Percentiles rank a stretch among this genome's conserved stretches.
Evolutionary conservation across 306 rosid genomes (phyloP).

Genomic region (Canavalia gladiata): DNA sequence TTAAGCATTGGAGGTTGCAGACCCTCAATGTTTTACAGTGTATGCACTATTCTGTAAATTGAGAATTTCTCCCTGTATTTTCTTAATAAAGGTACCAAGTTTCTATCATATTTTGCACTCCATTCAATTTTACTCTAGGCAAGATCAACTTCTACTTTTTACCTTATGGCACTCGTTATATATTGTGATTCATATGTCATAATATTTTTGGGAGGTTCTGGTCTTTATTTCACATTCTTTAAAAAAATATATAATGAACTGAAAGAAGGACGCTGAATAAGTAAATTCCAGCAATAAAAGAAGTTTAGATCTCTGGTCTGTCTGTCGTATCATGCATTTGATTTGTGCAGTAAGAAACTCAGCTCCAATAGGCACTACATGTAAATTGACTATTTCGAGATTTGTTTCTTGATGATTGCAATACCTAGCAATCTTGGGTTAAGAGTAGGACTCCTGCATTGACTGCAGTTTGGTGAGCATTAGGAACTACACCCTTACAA

Average conservation of each 20-base stretch:
- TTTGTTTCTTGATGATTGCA: conserved; percentile 2
- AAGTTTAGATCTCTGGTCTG: background rate
- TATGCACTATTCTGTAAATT: no score
- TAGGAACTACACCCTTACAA: background rate
- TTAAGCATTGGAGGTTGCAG: no score
- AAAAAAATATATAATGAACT: background rate
- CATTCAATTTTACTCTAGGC: background rate
- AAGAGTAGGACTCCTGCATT: background rate
- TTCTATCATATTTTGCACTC: background rate
- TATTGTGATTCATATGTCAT: background rate
- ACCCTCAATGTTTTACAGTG: no score
- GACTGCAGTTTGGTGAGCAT: background rate
- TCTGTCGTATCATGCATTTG: background rate
- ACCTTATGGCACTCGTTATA: background rate
- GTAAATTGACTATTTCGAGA: background rate
- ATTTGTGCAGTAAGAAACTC: background rate
- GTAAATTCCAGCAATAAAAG: background rate
- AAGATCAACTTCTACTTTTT: conserved; percentile 21
- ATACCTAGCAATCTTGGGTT: background rate
- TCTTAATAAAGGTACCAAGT: no score
- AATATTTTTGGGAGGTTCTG: background rate
- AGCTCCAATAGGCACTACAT: background rate
- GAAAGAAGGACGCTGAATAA: background rate
- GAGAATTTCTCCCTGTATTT: no score
- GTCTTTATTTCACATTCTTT: conserved; percentile 14